Base-by-base conservation (phyloP, 306 rosid genomes). In the Carpinus viminea region DNA sequence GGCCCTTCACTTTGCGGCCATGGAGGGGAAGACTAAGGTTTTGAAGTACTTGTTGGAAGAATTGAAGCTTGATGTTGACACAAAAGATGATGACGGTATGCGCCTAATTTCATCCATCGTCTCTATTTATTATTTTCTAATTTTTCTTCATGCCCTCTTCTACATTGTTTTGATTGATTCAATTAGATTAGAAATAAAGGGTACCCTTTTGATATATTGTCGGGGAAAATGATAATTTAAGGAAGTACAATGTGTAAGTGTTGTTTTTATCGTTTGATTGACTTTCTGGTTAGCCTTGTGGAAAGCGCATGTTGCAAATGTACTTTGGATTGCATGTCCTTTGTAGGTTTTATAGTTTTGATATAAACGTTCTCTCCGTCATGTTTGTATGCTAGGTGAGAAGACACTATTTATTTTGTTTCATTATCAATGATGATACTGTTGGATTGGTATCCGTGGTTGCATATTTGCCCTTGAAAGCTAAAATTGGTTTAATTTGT, bases 1-100 rank as follows among this genome's bases (percentile, higher is more conserved):
- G 11, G 99, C 98, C 4, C 87, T 95, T 38, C 99, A 93, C 79
- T 95, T 95, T 62, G 97, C 99, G 0, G 94, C 99, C 2, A 89
- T 87, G 1, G 97, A 91, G 77, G 98, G 98, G 56, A 85, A 95
- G 78, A 91, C 91, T 31, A 91, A 91, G 73, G 86, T 95, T 68
- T 91, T 97, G 80, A 79, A 84, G 21, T 93, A 90, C 79, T 88
- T 96, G 74, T 52, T 96, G 34, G 86, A 85, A 79, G 94, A 93
- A 10, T 84, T 96, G 90, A 96, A 96, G 73, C 93, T 96, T 20
- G 79, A 80, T 24, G 91, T 89, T 2, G 93, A 96, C 84, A 82
- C 91, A 1, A 87, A 73, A 79, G 99, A 96, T 21, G 98, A 96
- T 61, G 99, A 93, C 53, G 98, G 99, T 83, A 77, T 76, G 53